Conservation (phyloP, 2,329 filamentous ascomycete genomes). For the Cladobotryum mycophilum region DNA sequence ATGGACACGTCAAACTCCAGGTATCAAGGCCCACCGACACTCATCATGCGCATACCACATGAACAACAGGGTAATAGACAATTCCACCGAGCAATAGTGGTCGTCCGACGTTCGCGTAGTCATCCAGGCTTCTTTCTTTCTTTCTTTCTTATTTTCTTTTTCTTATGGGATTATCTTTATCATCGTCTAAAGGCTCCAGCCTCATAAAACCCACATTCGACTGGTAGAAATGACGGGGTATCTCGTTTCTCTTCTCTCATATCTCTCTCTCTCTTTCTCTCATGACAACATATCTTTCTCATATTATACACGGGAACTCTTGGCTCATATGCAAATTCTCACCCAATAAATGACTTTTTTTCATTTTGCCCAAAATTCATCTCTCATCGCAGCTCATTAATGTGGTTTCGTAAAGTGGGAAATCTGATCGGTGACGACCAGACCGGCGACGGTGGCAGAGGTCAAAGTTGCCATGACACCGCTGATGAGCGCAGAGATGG, state of each 20-base stretch:
- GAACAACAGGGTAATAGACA: too few relatives aligned
- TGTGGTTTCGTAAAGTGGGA: constrained; percentile 10
- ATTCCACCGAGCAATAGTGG: too few relatives aligned
- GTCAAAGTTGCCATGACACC: constrained; percentile 75
- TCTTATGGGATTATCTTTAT: too few relatives aligned
- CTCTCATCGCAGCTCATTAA: neutral
- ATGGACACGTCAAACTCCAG: too few relatives aligned
- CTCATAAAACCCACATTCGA: too few relatives aligned
- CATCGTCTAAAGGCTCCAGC: too few relatives aligned
- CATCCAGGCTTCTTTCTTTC: too few relatives aligned
- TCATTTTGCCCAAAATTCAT: neutral
- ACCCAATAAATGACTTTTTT: neutral
- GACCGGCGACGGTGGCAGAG: constrained; percentile 69
- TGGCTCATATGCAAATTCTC: constrained; percentile 6
- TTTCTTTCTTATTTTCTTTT: too few relatives aligned
- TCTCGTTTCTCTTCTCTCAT: neutral
- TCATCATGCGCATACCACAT: too few relatives aligned
- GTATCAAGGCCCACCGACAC: too few relatives aligned
- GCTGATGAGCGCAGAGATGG: constrained; percentile 68
- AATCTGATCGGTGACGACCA: constrained; percentile 56
- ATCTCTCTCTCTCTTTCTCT: neutral
- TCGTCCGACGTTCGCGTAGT: too few relatives aligned
- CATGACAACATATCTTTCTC: neutral
- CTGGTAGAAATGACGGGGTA: neutral
- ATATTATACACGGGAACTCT: constrained; percentile 1